Evolutionary conservation across 163 green algal species (phyloP), one percentile per base, ranked within the genome.

Genomic region (Prototheca cutis): DNA sequence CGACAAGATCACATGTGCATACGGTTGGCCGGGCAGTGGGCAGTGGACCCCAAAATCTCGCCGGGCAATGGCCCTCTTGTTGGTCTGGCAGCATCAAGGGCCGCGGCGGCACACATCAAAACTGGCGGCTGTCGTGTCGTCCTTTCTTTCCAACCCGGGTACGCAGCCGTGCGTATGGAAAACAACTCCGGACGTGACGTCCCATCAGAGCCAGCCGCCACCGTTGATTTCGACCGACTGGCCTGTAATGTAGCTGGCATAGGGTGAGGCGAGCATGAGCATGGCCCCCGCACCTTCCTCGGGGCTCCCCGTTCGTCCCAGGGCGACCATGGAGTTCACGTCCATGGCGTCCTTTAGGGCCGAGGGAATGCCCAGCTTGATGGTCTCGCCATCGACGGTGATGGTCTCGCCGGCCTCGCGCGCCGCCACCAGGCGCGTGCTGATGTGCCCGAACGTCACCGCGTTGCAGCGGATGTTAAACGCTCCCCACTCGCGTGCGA

Each of bases 391-490:
- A n/a, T 62, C 75, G 28, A 85, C 80, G 64, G 80, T 51, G 4
- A 82, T 79, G 29, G n/a, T 66, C 4, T 34, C 55, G 30, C 62
- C 69, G 51, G 39, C 64, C 29, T 84, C 73, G 57, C 88, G 91
- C 27, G 67, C 30, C 24, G 73, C 59, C 3, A 80, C 87, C 15
- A 94, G 72, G 32, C 86, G 73, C 6, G 87, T 95, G 52, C 83
- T 77, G 45, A 95, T 91, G 55, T 87, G 78, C 31, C 86, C 84
- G 53, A 83, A 93, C 0, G 80, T 57, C 75, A 95, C 61, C 18
- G 72, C 77, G 67, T 95, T 95, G 76, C 80, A 90, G 24, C 88
- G 84, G 19, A 95, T 72, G 63, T 86, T 86, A 71, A 91, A 83
- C 15, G 70, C 53, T 0, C 88, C 87, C 85, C 84, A 91, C 64